Conservation (phyloP, 2,329 filamentous ascomycete species). For the Aureobasidium sp. region DNA sequence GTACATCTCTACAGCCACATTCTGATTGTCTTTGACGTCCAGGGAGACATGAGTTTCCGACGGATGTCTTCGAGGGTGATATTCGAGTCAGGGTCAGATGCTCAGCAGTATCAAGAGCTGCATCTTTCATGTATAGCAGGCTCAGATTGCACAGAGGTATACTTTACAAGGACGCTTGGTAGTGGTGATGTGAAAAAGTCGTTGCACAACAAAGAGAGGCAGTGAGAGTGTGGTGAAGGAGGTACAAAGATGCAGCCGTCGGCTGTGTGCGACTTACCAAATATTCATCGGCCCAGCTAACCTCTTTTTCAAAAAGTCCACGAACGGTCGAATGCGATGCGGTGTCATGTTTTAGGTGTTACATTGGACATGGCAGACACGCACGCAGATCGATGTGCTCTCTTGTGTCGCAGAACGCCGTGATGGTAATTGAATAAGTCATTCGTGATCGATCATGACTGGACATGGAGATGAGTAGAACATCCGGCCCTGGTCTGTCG, state of each 20-base stretch:
- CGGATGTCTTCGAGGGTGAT: neutral
- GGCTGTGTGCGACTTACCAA: neutral
- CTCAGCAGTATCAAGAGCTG: neutral
- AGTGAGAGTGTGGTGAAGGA: neutral
- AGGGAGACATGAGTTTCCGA: too few relatives aligned
- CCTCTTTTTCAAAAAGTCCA: neutral
- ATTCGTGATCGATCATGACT: neutral
- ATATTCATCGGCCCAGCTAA: neutral
- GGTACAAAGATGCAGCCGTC: neutral
- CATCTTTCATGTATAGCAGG: neutral
- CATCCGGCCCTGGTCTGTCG: neutral
- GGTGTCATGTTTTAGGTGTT: conserved; percentile 9
- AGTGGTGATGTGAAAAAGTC: neutral
- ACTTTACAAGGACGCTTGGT: neutral
- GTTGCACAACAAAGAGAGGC: neutral
- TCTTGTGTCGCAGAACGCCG: neutral
- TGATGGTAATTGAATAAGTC: neutral
- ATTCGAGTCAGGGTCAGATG: neutral
- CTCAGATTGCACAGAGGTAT: neutral
- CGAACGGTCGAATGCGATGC: neutral
- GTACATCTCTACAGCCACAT: too few relatives aligned
- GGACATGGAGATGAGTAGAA: neutral
- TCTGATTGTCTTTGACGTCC: neutral
- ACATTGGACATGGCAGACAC: conserved; percentile 3
- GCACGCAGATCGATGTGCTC: neutral